phyloP scores from a whole-genome alignment of 495 filamentous ascomycete genomes.

The Penicillium canescens region DNA sequence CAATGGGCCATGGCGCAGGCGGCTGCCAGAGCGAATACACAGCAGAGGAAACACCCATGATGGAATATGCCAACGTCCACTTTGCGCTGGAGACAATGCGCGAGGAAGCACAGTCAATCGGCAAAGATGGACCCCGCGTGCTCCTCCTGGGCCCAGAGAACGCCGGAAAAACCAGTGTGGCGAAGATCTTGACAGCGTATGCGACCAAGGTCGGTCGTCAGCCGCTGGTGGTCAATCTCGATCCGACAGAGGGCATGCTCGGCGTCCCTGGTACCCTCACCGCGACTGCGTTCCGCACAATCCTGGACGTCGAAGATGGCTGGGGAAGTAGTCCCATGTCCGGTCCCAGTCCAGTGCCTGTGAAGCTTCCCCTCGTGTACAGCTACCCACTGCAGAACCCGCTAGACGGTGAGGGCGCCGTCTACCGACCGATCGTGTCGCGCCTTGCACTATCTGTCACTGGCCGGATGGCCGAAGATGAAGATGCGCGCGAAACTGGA shows the following conservation, averaged over 20 bases:
- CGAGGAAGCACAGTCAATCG: slow-evolving; percentile 46
- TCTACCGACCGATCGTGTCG: slow-evolving; percentile 74
- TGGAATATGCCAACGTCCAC: slow-evolving; percentile 81
- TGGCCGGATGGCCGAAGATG: slow-evolving; percentile 77
- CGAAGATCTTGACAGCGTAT: slow-evolving; percentile 79
- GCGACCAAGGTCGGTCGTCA: slow-evolving; percentile 74
- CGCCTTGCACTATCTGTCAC: slow-evolving; percentile 78
- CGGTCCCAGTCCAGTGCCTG: slow-evolving; percentile 81
- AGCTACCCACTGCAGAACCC: slow-evolving; percentile 76
- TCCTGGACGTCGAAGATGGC: slow-evolving; percentile 88
- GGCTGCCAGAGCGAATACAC: slow-evolving; percentile 69
- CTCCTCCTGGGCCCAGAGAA: slow-evolving; percentile 80
- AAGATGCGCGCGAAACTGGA: slow-evolving; percentile 65
- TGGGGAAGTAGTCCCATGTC: slow-evolving; percentile 91
- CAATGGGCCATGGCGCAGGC: slow-evolving; percentile 41
- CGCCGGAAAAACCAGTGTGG: slow-evolving; percentile 81
- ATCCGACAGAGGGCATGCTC: slow-evolving; percentile 84
- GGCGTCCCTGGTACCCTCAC: slow-evolving; percentile 82
- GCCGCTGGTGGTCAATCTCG: slow-evolving; percentile 82
- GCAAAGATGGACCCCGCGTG: slow-evolving; percentile 73
- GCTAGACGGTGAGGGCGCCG: slow-evolving; percentile 64
- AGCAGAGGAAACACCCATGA: slow-evolving; percentile 83
- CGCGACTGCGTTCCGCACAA: slow-evolving; percentile 75
- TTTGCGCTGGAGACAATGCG: slow-evolving; percentile 75
- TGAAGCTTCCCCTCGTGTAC: slow-evolving; percentile 92